Evolutionary conservation across 2,329 filamentous ascomycete species (phyloP).

Genomic region (Paramyrothecium roridum): DNA sequence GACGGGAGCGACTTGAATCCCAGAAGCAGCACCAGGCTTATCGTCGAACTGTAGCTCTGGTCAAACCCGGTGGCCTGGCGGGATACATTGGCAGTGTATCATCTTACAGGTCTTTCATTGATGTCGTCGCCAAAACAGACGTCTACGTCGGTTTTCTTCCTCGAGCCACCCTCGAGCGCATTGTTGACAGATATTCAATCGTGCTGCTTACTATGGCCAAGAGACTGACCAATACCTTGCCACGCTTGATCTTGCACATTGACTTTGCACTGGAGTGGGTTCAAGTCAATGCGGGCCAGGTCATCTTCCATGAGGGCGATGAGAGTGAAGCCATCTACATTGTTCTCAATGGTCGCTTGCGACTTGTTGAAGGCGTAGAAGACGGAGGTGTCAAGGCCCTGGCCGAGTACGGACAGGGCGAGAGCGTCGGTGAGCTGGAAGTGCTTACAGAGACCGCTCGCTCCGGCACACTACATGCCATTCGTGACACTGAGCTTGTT

Average conservation of each 20-base stretch:
- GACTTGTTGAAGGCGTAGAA: constrained; percentile 77
- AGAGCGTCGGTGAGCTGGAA: constrained; percentile 95
- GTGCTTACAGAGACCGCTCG: constrained; percentile 91
- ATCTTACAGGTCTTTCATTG: constrained; percentile 92
- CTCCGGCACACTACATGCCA: constrained; percentile 90
- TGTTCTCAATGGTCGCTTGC: constrained; percentile 86
- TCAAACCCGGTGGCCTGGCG: constrained; percentile 91
- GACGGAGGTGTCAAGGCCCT: constrained; percentile 81
- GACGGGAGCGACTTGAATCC: constrained; percentile 24
- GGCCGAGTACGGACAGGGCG: constrained; percentile 93
- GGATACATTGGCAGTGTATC: constrained; percentile 94
- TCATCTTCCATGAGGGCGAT: constrained; percentile 89
- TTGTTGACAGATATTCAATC: constrained; percentile 89
- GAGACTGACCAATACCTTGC: constrained; percentile 82
- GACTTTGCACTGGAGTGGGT: constrained; percentile 99
- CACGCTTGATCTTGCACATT: constrained; percentile 88
- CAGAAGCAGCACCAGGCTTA: constrained; percentile 44
- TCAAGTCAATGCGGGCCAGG: constrained; percentile 90
- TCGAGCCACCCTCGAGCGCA: constrained; percentile 78
- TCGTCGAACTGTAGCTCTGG: constrained; percentile 76
- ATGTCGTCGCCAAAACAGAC: constrained; percentile 95
- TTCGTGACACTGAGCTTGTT: constrained; percentile 92
- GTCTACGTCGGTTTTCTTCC: constrained; percentile 97
- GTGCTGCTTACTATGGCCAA: constrained; percentile 96
- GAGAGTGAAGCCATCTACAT: constrained; percentile 99